phyloP scores from a whole-genome alignment of 768 basidiomycete genomes.

The Kwoniella europaea region DNA sequence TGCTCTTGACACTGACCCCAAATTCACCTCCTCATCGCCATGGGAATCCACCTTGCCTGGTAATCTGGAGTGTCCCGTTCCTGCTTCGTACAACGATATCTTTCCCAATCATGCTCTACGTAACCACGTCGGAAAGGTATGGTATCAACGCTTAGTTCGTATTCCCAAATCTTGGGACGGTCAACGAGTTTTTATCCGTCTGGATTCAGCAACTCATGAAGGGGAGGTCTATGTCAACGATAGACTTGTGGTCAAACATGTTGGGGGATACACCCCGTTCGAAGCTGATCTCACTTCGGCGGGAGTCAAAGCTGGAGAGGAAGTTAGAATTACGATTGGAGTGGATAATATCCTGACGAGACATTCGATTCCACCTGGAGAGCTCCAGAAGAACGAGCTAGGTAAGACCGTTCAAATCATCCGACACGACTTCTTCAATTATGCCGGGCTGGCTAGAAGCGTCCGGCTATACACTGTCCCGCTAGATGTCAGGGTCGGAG shows the following conservation, averaged over 20 bases:
- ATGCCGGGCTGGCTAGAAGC: constrained; percentile 42
- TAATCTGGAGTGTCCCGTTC: constrained; percentile 40
- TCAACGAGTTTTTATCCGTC: constrained; percentile 30
- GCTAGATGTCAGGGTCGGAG: constrained; percentile 20
- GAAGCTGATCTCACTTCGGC: constrained; percentile 37
- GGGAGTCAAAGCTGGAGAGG: constrained; percentile 26
- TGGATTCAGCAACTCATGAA: constrained; percentile 44
- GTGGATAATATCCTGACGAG: constrained; percentile 41
- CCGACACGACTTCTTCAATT: constrained; percentile 47
- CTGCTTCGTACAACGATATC: constrained; percentile 48
- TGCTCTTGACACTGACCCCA: constrained; percentile 19
- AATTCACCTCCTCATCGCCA: constrained; percentile 14
- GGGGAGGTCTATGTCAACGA: constrained; percentile 39
- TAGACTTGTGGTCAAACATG: constrained; percentile 32
- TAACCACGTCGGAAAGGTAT: constrained; percentile 44
- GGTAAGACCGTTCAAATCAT: constrained; percentile 36
- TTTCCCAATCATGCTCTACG: constrained; percentile 37
- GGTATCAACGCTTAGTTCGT: constrained; percentile 35
- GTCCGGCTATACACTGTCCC: constrained; percentile 34
- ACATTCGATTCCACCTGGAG: constrained; percentile 39
- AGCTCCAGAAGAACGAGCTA: constrained; percentile 12
- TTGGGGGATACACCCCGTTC: constrained; percentile 40
- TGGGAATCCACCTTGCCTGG: constrained; percentile 37
- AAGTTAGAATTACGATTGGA: constrained; percentile 35
- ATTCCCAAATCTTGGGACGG: constrained; percentile 36